These are phyloP conservation scores for Glycine tomentella DNA, from an alignment of 306 rosid species.

Conservation along the genomic window DNA sequence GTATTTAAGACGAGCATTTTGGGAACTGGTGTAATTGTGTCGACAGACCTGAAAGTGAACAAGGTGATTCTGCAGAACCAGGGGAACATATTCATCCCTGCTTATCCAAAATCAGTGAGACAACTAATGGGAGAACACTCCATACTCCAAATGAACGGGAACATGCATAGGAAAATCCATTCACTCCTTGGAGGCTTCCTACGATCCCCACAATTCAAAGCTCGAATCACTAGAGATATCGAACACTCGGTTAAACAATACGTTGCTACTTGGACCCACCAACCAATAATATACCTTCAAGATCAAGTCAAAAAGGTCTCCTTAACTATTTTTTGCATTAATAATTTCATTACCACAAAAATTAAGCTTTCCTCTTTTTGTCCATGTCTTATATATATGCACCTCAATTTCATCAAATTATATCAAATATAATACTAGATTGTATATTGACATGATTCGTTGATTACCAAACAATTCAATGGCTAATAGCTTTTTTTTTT, in stretches of 20 bases:
- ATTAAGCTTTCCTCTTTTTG: not conserved
- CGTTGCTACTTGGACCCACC: conserved; percentile 65
- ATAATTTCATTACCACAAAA: not conserved
- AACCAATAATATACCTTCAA: conserved; percentile 64
- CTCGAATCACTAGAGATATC: conserved; percentile 70
- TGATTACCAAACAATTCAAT: conserved; percentile 3
- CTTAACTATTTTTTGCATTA: not conserved
- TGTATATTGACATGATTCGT: no score
- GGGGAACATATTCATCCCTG: conserved; percentile 79
- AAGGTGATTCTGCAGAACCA: conserved; percentile 81
- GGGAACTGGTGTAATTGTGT: conserved; percentile 84
- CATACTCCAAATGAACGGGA: conserved; percentile 77
- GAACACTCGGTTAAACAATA: conserved; percentile 64
- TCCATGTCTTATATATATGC: not conserved
- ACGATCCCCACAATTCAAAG: conserved; percentile 71
- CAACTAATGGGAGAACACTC: conserved; percentile 80
- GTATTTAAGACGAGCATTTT: conserved; percentile 83
- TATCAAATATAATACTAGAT: not conserved
- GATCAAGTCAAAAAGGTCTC: conserved; percentile 76
- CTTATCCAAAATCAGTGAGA: conserved; percentile 88
- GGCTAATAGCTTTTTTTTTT: no score
- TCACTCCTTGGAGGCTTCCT: conserved; percentile 75
- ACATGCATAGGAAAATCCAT: conserved; percentile 69
- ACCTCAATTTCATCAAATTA: not conserved
- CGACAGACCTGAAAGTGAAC: conserved; percentile 87